Evolutionary conservation across 2,329 filamentous ascomycete species (phyloP), one percentile per base, ranked within the genome.

Genomic region (Dactylellina parvicollis): DNA sequence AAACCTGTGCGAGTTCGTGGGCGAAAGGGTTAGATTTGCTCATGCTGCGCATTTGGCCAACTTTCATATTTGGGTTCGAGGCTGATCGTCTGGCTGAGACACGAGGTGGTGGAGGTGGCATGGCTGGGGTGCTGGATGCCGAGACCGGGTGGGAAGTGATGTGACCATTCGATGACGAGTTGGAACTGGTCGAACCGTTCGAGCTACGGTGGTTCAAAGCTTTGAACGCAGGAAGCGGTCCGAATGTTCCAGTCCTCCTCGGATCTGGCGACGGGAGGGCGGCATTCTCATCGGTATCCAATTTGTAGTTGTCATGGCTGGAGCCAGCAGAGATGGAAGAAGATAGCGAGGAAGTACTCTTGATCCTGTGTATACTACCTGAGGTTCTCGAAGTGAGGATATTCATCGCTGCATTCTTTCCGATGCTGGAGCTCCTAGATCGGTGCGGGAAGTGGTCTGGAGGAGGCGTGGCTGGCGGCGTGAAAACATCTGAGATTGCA

Each of bases 1-100:
- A 92, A 22, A 98, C 91, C 81, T 98, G 90, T 65, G 92, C 92
- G 59, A 98, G 84, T 81, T 99, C 95, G 55, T 90, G 89, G 59
- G 92, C 92, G 78, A 98, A 98, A 0, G 94, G 94, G 80, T 95
- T 87, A 26, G 83, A 80, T 8, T 79, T 79, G 66, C 79, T 52
- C 79, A 77, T 76, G 16, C 76, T 74, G 55, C 57, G 67, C 77
- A 76, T 72, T 69, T 69, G 77, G 75, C 79, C 71, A 55, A 78
- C 54, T 75, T 81, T 66, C 75, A 80, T 74, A 75, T 74, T 49
- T 60, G 78, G 46, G 55, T 52, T 49, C 24, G 69, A 46, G 32
- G 73, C 26, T 44, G 74, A 60, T 50, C 71, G 26, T 40, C 74
- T 55, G 22, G 74, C 44, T 22, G 59, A 66, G 8, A 50, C 56